Evolutionary conservation across 2,329 filamentous ascomycete genomes (phyloP), one percentile per base, ranked within the genome.

Genomic region (Botryotinia globosa): DNA sequence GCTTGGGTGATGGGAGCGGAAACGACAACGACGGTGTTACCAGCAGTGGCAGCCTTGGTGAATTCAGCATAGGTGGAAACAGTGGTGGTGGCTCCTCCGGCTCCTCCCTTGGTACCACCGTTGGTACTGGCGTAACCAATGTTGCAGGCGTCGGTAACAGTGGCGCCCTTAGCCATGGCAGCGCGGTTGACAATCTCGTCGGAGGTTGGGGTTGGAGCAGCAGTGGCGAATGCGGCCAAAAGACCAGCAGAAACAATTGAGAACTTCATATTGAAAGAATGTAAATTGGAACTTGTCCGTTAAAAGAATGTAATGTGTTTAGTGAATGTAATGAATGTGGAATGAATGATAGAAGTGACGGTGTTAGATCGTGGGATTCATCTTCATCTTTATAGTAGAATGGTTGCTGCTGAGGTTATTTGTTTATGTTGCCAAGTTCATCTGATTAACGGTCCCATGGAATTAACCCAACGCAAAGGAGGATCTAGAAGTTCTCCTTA

Each of bases 61-160:
- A 85, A 81, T 44, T 81, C 80, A 42, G 82, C 79, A 76, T 84
- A 83, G 56, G 82, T 82, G 1, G 83, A 84, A 22, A 86, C 85
- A 3, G 84, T 86, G 22, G 82, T 83, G 14, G 81, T 82, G 45
- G 79, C 77, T 29, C 84, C 85, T 58, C 81, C 82, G 25, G 82
- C 81, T 72, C 85, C 85, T 74, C 85, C 85, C 20, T 83, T 85
- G 1, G 84, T 85, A 44, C 77, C 69, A 64, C 69, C 85, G 69
- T 86, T 86, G 74, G 82, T 76, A 37, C 82, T 84, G 61, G 83
- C 85, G 76, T 85, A 87, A 48, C 85, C 85, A 63, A 81, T 79
- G 44, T 78, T 79, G 25, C 75, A 74, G 20, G 74, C 70, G 54
- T 78, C 77, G n/a, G 76, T 75, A n/a, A 78, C 73, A 69, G 82